These are phyloP conservation scores for Carex scoparia DNA, from an alignment of 176 grass and related monocot genomes.

Conservation along the genomic window DNA sequence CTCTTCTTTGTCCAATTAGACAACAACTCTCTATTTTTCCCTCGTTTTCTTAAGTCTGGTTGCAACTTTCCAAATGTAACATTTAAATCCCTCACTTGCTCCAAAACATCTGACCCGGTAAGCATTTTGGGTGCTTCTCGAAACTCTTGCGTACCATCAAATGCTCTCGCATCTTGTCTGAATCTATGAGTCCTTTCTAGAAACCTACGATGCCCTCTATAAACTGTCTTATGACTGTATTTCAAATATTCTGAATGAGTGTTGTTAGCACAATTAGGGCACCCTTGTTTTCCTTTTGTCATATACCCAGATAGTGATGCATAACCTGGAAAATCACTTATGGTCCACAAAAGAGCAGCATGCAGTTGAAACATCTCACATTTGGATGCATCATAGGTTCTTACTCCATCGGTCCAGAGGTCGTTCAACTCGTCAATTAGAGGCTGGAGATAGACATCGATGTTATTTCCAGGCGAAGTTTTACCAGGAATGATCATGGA, in stretches of 20 bases:
- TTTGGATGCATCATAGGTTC: slow-evolving; percentile 18
- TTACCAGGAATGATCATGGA: not conserved
- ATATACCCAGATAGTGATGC: slow-evolving; percentile 26
- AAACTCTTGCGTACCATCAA: slow-evolving; percentile 17
- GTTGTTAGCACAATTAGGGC: not conserved
- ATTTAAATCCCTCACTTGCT: not conserved
- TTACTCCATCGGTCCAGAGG: not conserved
- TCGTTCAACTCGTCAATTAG: not conserved
- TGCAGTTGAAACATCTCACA: not conserved
- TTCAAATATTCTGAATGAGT: not conserved
- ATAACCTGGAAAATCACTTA: slow-evolving; percentile 36
- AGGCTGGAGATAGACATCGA: not conserved
- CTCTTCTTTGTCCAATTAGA: not conserved
- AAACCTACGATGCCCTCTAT: slow-evolving; percentile 22
- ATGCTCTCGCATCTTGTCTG: not conserved
- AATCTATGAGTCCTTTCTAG: not conserved
- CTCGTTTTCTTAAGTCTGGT: no score
- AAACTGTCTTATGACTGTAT: slow-evolving; percentile 7
- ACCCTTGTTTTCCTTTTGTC: not conserved
- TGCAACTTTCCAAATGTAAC: no score
- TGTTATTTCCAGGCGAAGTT: not conserved
- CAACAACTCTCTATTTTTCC: no score
- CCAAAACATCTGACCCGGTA: no score
- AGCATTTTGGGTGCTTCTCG: no score
- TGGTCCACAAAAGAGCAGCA: slow-evolving; percentile 27